A percentile compares a stretch with the other conserved stretches of the same genome.
phyloP scores from a whole-genome alignment of 495 filamentous ascomycete species.

The Neurospora sp. region DNA sequence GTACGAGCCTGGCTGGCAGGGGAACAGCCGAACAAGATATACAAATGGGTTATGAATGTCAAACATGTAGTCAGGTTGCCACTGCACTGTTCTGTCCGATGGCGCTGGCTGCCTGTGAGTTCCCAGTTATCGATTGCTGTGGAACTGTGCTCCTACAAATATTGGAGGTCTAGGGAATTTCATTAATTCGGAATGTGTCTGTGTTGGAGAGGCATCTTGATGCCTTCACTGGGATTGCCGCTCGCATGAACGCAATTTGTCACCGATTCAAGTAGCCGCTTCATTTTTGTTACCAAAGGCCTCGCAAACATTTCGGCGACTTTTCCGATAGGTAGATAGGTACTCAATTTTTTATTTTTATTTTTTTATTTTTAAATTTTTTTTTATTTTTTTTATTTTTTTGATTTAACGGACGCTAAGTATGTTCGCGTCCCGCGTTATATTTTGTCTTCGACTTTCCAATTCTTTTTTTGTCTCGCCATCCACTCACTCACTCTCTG shows the following conservation, averaged over 20 bases:
- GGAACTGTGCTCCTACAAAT: fast-evolving
- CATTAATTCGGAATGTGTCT: not conserved
- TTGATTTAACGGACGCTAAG: too few relatives aligned
- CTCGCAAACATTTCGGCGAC: not conserved
- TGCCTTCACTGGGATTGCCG: not conserved
- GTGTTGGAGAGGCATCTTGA: not conserved
- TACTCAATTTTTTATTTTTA: too few relatives aligned
- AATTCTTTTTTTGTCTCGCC: too few relatives aligned
- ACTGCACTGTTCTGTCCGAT: not conserved
- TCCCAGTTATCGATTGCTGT: not conserved
- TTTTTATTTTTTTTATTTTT: too few relatives aligned
- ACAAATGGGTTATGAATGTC: not conserved
- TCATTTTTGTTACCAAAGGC: not conserved
- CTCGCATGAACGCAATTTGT: not conserved
- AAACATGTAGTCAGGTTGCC: not conserved
- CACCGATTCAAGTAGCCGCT: not conserved
- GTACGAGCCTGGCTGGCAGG: not conserved
- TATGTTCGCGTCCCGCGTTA: not conserved
- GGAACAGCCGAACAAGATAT: not conserved
- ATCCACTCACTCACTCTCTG: too few relatives aligned
- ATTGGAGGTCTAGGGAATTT: not conserved
- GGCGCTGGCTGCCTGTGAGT: not conserved
- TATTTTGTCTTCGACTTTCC: not conserved
- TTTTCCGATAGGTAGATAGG: not conserved
- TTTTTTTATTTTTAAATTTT: too few relatives aligned